Conservation (phyloP, 495 filamentous ascomycete genomes). For the Aspergillus heteromorphus region DNA sequence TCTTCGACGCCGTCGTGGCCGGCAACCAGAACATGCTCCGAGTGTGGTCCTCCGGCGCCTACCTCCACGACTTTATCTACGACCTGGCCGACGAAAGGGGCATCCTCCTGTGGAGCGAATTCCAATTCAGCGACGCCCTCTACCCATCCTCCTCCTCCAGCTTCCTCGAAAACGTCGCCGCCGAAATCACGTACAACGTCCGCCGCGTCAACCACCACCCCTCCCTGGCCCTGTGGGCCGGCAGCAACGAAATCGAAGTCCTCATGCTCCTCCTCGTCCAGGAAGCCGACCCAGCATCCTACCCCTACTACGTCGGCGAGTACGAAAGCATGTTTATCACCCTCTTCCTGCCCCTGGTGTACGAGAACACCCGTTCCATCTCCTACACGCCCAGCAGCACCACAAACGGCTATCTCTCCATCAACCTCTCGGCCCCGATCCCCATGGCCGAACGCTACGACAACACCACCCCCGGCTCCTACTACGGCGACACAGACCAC, state of each 20-base stretch:
- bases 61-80: slow-evolving; percentile 63
- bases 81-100: slow-evolving; percentile 63
- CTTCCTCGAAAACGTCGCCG: slow-evolving; percentile 54
- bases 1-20: slow-evolving; percentile 52
- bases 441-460: slow-evolving; percentile 59
- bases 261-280: slow-evolving; percentile 47
- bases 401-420: slow-evolving; percentile 55
- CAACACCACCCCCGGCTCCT: slow-evolving; percentile 48
- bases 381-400: slow-evolving; percentile 65
- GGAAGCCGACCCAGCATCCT: slow-evolving; percentile 37
- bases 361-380: slow-evolving; percentile 59
- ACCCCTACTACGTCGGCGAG: slow-evolving; percentile 44
- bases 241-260: slow-evolving; percentile 61
- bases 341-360: slow-evolving; percentile 56
- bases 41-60: slow-evolving; percentile 61
- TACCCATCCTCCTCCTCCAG: slow-evolving; percentile 53
- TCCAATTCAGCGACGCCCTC: slow-evolving; percentile 59
- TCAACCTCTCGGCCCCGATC: slow-evolving; percentile 52
- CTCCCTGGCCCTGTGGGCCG: slow-evolving; percentile 62
- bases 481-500: slow-evolving; percentile 65
- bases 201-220: slow-evolving; percentile 63
- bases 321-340: slow-evolving; percentile 61
- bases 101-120: slow-evolving; percentile 63
- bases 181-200: slow-evolving; percentile 58
- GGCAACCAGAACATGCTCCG: slow-evolving; percentile 69